phyloP scores from a whole-genome alignment of 2,329 filamentous ascomycete species.

The Pseudogymnoascus sp. region DNA sequence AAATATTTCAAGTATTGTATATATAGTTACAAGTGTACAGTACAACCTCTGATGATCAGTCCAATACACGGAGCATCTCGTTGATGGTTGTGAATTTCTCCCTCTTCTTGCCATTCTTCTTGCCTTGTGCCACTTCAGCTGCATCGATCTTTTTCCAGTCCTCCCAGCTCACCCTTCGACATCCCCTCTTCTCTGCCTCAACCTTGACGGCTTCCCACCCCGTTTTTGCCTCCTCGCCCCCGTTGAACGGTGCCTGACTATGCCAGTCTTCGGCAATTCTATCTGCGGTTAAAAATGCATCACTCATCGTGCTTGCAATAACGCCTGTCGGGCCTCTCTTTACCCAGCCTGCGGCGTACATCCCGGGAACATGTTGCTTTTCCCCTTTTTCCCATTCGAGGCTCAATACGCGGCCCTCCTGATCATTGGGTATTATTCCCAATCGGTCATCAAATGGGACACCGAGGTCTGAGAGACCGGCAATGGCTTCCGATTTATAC shows the following conservation, averaged over 20 bases:
- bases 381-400: slow-evolving; percentile 73
- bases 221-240: slow-evolving; percentile 29
- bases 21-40: slow-evolving; percentile 5
- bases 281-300: slow-evolving; percentile 85
- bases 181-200: slow-evolving; percentile 47
- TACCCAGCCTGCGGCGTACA: slow-evolving; percentile 95
- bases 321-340: slow-evolving; percentile 92
- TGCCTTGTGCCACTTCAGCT: slow-evolving; percentile 63
- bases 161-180: slow-evolving; percentile 65
- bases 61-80: slow-evolving; percentile 50
- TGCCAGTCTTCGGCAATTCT: slow-evolving; percentile 74
- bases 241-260: slow-evolving; percentile 38
- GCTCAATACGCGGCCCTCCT: slow-evolving; percentile 59
- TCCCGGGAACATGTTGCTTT: slow-evolving; percentile 51
- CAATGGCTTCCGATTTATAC: slow-evolving; percentile 73
- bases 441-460: slow-evolving; percentile 68
- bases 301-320: slow-evolving; percentile 91
- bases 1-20: slow-evolving; percentile 1
- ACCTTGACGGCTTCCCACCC: slow-evolving; percentile 73
- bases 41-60: slow-evolving; percentile 22
- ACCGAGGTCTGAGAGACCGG: slow-evolving; percentile 63
- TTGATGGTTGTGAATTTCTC: slow-evolving; percentile 56
- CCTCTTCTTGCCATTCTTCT: slow-evolving; percentile 62
- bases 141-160: slow-evolving; percentile 82
- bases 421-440: slow-evolving; percentile 78